These are phyloP conservation scores for Camellia oleifera DNA, from an alignment of 179 eudicot species.

Conservation along the genomic window DNA sequence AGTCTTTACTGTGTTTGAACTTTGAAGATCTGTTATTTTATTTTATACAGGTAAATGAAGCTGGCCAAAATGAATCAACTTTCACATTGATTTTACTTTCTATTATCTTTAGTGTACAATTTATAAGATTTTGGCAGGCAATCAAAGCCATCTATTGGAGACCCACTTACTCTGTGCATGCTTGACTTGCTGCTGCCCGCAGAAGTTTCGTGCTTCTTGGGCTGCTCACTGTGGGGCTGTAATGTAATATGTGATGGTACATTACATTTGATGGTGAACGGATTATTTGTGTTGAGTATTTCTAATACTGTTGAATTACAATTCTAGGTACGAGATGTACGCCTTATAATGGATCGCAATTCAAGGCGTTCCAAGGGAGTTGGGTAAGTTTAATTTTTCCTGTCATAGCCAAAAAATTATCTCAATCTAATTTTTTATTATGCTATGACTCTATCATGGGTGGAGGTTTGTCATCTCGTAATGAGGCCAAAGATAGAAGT, in stretches of 20 bases:
- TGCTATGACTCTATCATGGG: background rate
- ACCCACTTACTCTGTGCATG: background rate
- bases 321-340: conserved; percentile 87
- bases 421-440: background rate
- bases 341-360: conserved; percentile 85
- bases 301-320: background rate
- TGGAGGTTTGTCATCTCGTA: background rate
- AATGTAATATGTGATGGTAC: too few relatives aligned
- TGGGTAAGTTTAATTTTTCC: conserved; percentile 47
- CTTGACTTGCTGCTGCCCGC: too few relatives aligned
- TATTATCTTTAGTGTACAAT: background rate
- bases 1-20: background rate
- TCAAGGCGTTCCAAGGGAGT: conserved; percentile 91
- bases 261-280: background rate
- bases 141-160: background rate
- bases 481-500: background rate
- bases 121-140: background rate
- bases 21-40: background rate
- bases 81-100: background rate
- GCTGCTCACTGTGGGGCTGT: too few relatives aligned
- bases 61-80: background rate
- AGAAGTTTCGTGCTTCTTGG: too few relatives aligned
- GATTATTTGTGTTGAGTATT: background rate
- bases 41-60: background rate
- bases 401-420: background rate